Evolutionary conservation across 768 basidiomycete genomes (phyloP).

Genomic region (Podaxis sp.): DNA sequence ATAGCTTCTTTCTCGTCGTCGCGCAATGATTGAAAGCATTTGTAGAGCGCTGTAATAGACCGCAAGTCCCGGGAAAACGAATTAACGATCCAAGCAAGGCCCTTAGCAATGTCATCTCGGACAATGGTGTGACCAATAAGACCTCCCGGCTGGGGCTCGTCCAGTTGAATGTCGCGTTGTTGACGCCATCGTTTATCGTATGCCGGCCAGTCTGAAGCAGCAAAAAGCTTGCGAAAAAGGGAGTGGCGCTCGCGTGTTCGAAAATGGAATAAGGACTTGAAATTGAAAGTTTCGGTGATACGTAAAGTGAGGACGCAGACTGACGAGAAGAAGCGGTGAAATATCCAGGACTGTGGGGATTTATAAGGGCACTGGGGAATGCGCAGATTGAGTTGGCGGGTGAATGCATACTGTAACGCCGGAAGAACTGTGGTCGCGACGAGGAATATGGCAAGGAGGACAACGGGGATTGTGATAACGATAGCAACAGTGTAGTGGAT

Average conservation of each 20-base stretch:
- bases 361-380: constrained; percentile 28
- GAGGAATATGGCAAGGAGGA: constrained; percentile 19
- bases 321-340: constrained; percentile 16
- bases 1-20: constrained; percentile 3
- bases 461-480: constrained; percentile 22
- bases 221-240: background rate
- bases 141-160: background rate
- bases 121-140: constrained; percentile 3
- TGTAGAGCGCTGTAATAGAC: background rate
- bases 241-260: constrained; percentile 4
- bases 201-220: constrained; percentile 1
- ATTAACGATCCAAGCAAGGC: background rate
- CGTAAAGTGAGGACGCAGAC: background rate
- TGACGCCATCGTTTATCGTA: constrained; percentile 9
- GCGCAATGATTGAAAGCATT: background rate
- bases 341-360: constrained; percentile 29
- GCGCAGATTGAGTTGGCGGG: background rate
- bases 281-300: background rate
- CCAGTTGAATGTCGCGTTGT: constrained; percentile 3
- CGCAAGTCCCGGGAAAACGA: constrained; percentile 8
- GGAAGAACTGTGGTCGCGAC: constrained; percentile 25
- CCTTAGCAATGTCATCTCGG: constrained; percentile 2
- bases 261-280: constrained; percentile 5
- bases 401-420: constrained; percentile 18
- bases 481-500: constrained; percentile 21